A percentile compares a stretch with the other conserved stretches of the same genome.
These are phyloP conservation scores for Emydomyces testavorans DNA, from an alignment of 2,329 filamentous ascomycete genomes.

Conservation along the genomic window DNA sequence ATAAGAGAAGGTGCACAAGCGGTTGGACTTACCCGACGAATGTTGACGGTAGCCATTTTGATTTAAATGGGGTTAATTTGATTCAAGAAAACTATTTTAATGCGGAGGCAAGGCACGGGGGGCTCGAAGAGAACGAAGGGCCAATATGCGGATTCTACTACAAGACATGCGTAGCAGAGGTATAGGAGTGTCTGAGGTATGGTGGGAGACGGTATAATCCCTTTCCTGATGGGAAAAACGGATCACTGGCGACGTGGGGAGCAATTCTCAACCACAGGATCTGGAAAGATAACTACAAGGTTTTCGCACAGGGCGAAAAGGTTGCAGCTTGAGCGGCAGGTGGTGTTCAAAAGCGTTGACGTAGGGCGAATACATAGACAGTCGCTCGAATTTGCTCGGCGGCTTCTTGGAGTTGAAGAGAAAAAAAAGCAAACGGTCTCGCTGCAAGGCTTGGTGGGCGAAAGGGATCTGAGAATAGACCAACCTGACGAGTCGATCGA, in stretches of 20 bases:
- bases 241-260: conserved; percentile 25
- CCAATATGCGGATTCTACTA: conserved; percentile 36
- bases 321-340: conserved; percentile 88
- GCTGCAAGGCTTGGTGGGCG: background rate
- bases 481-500: background rate
- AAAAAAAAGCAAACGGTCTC: conserved; percentile 18
- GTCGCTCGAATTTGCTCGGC: conserved; percentile 30
- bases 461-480: background rate
- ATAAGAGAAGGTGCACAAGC: background rate
- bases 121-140: conserved; percentile 35
- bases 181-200: conserved; percentile 8
- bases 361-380: conserved; percentile 99
- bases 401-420: conserved; percentile 28
- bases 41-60: conserved; percentile 96
- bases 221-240: conserved; percentile 14
- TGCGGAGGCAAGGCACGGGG: conserved; percentile 18
- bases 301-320: conserved; percentile 92
- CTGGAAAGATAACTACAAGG: conserved; percentile 79
- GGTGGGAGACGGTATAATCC: conserved; percentile 18
- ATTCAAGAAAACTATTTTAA: conserved; percentile 24
- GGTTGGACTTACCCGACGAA: conserved; percentile 56
- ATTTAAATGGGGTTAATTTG: conserved; percentile 30
- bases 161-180: conserved; percentile 48
- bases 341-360: conserved; percentile 87
- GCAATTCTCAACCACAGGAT: conserved; percentile 71